Percentiles rank a stretch among this genome's conserved stretches.
These are phyloP conservation scores for Cordyceps farinosa DNA, from an alignment of 2,329 filamentous ascomycete genomes.

Conservation along the genomic window DNA sequence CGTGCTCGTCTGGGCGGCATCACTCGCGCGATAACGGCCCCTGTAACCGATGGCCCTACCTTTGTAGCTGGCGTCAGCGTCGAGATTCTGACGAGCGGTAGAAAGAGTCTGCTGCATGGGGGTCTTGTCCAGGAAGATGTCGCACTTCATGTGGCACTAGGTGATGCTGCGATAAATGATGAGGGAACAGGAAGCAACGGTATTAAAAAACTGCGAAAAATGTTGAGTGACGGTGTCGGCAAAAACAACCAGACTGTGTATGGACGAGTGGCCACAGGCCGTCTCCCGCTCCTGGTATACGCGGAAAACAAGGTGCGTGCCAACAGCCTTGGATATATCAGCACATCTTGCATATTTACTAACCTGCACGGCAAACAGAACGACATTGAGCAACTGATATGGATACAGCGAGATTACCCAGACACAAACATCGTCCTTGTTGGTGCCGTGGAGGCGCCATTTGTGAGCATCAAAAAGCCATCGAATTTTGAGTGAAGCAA, in stretches of 20 bases:
- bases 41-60: constrained; percentile 26
- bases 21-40: constrained; percentile 41
- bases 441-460: constrained; percentile 38
- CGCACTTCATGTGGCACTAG: constrained; percentile 39
- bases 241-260: constrained; percentile 35
- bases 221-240: constrained; percentile 32
- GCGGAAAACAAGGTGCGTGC: constrained; percentile 35
- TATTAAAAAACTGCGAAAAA: constrained; percentile 34
- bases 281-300: constrained; percentile 39
- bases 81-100: constrained; percentile 37
- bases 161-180: constrained; percentile 31
- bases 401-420: constrained; percentile 35
- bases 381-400: constrained; percentile 39
- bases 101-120: constrained; percentile 37
- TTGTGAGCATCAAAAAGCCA: constrained; percentile 26
- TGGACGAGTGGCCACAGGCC: constrained; percentile 34
- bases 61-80: constrained; percentile 41
- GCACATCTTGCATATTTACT: neutral
- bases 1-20: constrained; percentile 42
- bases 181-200: constrained; percentile 25
- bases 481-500: too few species aligned
- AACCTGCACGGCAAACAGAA: constrained; percentile 26
- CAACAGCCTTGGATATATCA: neutral
- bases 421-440: constrained; percentile 34
- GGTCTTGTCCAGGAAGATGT: constrained; percentile 41